These are phyloP conservation scores for Macaranga tanarius DNA, from an alignment of 441 rosid species.

Conservation along the genomic window DNA sequence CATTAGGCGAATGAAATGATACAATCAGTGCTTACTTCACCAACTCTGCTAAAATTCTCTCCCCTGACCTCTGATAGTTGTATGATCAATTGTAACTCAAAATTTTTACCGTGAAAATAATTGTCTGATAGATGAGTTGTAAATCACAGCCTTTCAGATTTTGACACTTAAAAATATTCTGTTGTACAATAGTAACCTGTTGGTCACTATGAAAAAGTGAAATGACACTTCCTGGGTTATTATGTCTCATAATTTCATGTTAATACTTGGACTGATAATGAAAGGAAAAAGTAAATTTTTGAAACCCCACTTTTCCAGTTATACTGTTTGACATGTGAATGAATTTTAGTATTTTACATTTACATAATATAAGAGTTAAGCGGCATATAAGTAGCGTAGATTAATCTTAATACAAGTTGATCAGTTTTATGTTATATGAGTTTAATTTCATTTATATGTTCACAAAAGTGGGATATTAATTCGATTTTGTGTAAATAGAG, in stretches of 20 bases:
- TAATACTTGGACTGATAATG: not conserved
- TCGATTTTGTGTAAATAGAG: too few relatives aligned
- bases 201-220: not conserved
- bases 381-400: too few relatives aligned
- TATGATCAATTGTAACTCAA: conserved; percentile 5
- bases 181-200: conserved; percentile 15
- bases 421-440: too few relatives aligned
- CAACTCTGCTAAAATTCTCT: not conserved
- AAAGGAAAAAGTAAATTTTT: too few relatives aligned
- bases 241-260: not conserved
- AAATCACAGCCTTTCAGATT: conserved; percentile 12
- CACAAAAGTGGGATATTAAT: too few relatives aligned
- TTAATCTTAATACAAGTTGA: too few relatives aligned
- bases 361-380: too few relatives aligned
- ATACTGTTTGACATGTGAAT: too few relatives aligned
- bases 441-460: too few relatives aligned
- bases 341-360: too few relatives aligned
- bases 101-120: not conserved
- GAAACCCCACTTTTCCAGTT: too few relatives aligned
- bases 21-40: not conserved
- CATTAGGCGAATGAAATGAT: conserved; percentile 42
- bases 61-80: not conserved
- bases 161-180: not conserved
- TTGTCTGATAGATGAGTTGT: not conserved
- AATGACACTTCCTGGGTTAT: not conserved